Percentiles rank a stretch among this genome's conserved stretches.
Conservation (phyloP, 805 yeast species). For the Metschnikowia chrysomelidarum region DNA sequence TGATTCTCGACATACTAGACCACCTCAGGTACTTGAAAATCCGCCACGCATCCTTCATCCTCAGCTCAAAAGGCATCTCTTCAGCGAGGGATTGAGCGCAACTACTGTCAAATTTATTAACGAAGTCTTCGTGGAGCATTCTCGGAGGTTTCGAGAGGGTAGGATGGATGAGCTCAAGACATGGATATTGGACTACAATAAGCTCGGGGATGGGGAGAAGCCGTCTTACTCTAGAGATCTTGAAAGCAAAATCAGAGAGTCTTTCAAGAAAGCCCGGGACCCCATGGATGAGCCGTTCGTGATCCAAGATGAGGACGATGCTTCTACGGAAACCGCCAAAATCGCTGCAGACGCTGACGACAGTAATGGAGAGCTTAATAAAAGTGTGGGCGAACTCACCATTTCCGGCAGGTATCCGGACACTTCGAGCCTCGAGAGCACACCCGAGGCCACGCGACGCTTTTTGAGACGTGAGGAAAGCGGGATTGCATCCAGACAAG, state of each 20-base stretch:
- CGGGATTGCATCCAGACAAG: slow-evolving; percentile 1
- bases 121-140: slow-evolving; percentile 10
- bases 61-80: slow-evolving; percentile 14
- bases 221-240: slow-evolving; percentile 1
- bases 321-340: slow-evolving; percentile 9
- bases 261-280: slow-evolving; percentile 7
- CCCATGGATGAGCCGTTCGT: slow-evolving; percentile 20
- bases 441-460: slow-evolving; percentile 14
- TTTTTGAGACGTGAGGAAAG: slow-evolving; percentile 10
- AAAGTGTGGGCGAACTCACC: slow-evolving; percentile 19
- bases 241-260: slow-evolving; percentile 1
- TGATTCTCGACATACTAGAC: not conserved
- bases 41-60: slow-evolving; percentile 15
- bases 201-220: not conserved
- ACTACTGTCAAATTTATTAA: slow-evolving; percentile 16
- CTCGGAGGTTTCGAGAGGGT: slow-evolving; percentile 6
- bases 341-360: slow-evolving; percentile 12
- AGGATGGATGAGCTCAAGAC: slow-evolving; percentile 2
- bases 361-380: slow-evolving; percentile 18
- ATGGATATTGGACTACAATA: slow-evolving; percentile 6
- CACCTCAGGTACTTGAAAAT: not conserved
- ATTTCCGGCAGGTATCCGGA: slow-evolving; percentile 7
- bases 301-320: slow-evolving; percentile 15
- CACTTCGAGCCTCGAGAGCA: not conserved
- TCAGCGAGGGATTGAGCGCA: slow-evolving; percentile 6